Conservation (phyloP, 1,284 basidiomycete species). For the Microstroma glucosiphilum region DNA sequence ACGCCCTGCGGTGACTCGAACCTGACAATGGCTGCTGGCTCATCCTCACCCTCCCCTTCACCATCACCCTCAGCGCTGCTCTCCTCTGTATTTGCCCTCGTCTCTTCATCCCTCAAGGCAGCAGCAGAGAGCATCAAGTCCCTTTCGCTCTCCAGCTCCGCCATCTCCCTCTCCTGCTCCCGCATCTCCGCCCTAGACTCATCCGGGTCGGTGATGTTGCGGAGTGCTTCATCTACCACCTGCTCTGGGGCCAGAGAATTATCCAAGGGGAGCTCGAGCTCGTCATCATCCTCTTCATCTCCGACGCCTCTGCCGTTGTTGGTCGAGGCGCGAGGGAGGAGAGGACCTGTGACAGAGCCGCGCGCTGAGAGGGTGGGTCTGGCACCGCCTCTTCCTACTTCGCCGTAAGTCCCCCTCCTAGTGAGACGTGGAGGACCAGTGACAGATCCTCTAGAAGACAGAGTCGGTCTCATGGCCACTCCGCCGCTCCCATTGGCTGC, state of each 20-base stretch:
- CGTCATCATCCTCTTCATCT: not conserved
- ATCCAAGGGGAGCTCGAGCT: not conserved
- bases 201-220: conserved; percentile 5
- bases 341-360: too few species aligned
- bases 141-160: conserved; percentile 12
- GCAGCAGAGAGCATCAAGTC: not conserved
- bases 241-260: conserved; percentile 11
- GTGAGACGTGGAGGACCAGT: conserved; percentile 9
- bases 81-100: too few species aligned
- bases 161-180: conserved; percentile 12
- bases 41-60: too few species aligned
- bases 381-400: too few species aligned
- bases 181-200: conserved; percentile 8
- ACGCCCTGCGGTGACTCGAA: too few species aligned
- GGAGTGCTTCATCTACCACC: conserved; percentile 11
- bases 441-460: conserved; percentile 10
- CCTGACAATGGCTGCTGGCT: too few species aligned
- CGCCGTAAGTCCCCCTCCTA: not conserved
- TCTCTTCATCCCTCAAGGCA: too few species aligned
- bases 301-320: not conserved
- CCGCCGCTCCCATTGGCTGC: not conserved
- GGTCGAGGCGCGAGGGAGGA: too few species aligned
- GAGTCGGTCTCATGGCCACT: not conserved
- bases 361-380: too few species aligned
- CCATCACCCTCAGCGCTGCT: too few species aligned